Base-by-base conservation (phyloP, 2,329 filamentous ascomycete species). In the Sporothrix curviconia region DNA sequence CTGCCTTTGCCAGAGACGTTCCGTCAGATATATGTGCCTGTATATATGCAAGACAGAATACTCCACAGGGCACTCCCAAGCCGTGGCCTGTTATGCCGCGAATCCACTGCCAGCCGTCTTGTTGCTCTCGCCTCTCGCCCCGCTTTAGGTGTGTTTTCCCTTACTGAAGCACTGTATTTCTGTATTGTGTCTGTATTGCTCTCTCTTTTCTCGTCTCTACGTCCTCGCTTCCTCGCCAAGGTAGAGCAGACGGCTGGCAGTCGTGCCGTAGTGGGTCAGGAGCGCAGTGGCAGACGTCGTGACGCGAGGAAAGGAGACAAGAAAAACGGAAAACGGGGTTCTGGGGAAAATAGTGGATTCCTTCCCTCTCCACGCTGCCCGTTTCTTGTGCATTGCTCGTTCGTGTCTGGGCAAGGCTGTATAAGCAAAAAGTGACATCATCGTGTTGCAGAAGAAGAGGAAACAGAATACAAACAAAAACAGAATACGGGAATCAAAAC, bases 201-300 rank as follows among this genome's bases (percentile, higher is more conserved):
- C 11, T 49, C 5, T 7, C 44, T 32, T 19, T 34, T 12, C 0
- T n/a, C 8, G 7, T 32, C 15, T 32, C 43, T 6, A 2, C 12
- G 28, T 7, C 4, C 25, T n/a, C 7, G 8, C 9, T 44, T 44
- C 7, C 12, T 37, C 47, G 47, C 32, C 46, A 36, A 50, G 46
- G 28, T 9, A 25, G n/a, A n/a, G n/a, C n/a, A n/a, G n/a, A n/a
- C 17, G 34, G 50, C n/a, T 40, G 51, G 51, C 39, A 54, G 28
- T 40, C 44, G 39, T 54, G 51, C 51, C 51, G 51, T 54, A 24
- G 51, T 54, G 51, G 51, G 30, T 43, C 24, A 17, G 11, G 15
- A 47, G 14, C 7, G 24, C 12, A n/a, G 30, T n/a, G n/a, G 9
- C 17, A n/a, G 25, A n/a, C n/a, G 25, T 11, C 12, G 19, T 11